Evolutionary conservation across 306 rosid genomes (phyloP), one percentile per base, ranked within the genome.

Genomic region (Crotalaria pallida): DNA sequence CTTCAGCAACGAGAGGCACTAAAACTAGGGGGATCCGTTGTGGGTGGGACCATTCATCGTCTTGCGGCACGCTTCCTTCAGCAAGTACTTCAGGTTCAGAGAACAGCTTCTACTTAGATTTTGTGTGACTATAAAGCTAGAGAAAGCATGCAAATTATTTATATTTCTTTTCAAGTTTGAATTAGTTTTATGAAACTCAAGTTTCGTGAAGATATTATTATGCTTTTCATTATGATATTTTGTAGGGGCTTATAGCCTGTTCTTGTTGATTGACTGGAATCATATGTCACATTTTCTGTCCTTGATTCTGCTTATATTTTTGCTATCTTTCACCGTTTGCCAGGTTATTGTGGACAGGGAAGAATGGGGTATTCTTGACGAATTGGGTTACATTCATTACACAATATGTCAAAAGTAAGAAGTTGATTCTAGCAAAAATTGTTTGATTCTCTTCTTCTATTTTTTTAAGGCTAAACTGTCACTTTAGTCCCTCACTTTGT

Each of bases 1-100:
- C 90, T 93, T 84, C 94, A 88, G 80, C 87, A 90, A 74, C 96
- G 88, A 0, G 97, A 93, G 81, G 96, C 89, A 24, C 97, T 88
- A 47, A 80, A 41, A 73, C 76, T 93, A 2, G 98, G 97, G 21
- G 81, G 83, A 3, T 84, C 84, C 56, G 89, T 93, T 38, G 72
- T 85, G 31, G 92, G 92, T n/a, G 98, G 98, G 56, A 85, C 90
- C 72, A 84, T 92, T 55, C 98, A 85, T 58, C 97, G 94, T 6
- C 88, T 93, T 15, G 98, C 94, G 0, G 98, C 98, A 16, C 88
- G 98, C 49, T 67, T 90, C 80, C 86, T 93, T 65, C 87, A 87
- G 60, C 98, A 90, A 88, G 70, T 90, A 61, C 97, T 93, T 53
- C 87, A 85, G 34, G 75, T 76, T 67, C 89, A 85, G 44, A 13